Evolutionary conservation across 805 yeast species (phyloP), one percentile per base, ranked within the genome.

Genomic region (Metschnikowia rubicola): DNA sequence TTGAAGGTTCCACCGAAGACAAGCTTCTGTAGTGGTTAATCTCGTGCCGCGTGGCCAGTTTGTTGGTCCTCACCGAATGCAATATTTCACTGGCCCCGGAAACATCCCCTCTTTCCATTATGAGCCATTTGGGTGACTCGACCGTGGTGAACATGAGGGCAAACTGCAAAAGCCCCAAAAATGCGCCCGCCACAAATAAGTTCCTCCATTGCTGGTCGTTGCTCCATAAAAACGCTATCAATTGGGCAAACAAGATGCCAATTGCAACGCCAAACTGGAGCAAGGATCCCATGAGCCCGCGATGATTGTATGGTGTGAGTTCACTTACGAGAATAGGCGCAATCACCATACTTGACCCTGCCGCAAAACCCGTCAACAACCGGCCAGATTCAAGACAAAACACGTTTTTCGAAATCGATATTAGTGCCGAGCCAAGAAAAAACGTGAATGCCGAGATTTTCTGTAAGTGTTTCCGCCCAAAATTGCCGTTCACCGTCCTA

Each of bases 101-200:
- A 2, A 63, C 57, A 43, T 70, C 68, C 13, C 64, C 64, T 10
- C 57, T 51, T 31, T 59, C 56, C 40, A 65, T 50, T n/a, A 71
- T 57, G 12, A 70, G 54, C 77, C 77, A 72, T 54, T 71, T 71
- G 3, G 76, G 76, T 26, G 72, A 66, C 51, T 72, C 77, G 2
- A 60, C 60, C 3, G 65, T 64, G 6, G 72, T 60, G 53, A 67
- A 67, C n/a, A 70, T 51, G 21, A 64, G 53, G 2, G 58, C 17
- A 44, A 65, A 67, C 47, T 69, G 73, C 30, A 56, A 30, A 1
- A 61, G 36, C 0, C 63, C 71, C 12, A 70, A 42, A 0, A 45
- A 30, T 10, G 56, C 51, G 2, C 66, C 67, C 40, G 62, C 50
- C 9, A 57, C 48, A 46, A 70, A 71, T 8, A 71, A 55, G 30